These are phyloP conservation scores for Hericium erinaceus DNA, from an alignment of 768 basidiomycete species.

Conservation along the genomic window DNA sequence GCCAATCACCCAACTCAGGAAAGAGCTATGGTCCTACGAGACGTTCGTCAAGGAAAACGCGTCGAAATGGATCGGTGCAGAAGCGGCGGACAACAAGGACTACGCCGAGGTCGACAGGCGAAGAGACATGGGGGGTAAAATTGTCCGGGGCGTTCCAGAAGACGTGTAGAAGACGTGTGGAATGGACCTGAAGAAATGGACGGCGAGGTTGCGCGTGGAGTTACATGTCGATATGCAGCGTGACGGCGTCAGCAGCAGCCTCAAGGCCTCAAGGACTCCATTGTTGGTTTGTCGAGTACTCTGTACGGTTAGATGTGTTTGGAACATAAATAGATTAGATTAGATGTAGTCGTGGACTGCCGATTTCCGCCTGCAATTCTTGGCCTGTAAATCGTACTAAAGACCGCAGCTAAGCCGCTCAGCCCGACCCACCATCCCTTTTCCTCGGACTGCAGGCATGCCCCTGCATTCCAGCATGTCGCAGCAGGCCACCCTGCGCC, in stretches of 20 bases:
- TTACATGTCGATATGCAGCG: too few relatives aligned
- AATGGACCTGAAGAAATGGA: not conserved
- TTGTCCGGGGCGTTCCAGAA: not conserved
- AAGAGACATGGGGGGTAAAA: not conserved
- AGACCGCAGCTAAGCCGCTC: too few relatives aligned
- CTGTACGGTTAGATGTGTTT: too few relatives aligned
- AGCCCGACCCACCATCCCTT: too few relatives aligned
- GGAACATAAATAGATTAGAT: not conserved
- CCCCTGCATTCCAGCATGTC: not conserved
- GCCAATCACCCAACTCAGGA: constrained; percentile 33
- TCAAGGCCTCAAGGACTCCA: too few relatives aligned
- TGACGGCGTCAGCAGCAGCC: too few relatives aligned
- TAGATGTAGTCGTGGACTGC: not conserved
- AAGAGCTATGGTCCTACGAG: constrained; percentile 72
- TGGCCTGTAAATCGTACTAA: too few relatives aligned
- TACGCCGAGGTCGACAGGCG: constrained; percentile 44
- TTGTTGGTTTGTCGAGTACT: too few relatives aligned
- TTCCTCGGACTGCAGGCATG: not conserved
- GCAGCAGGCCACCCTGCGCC: constrained; percentile 13
- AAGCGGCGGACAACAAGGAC: constrained; percentile 26
- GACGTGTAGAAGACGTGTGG: not conserved
- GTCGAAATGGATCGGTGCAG: constrained; percentile 63
- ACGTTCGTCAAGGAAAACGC: constrained; percentile 70
- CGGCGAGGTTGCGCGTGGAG: too few relatives aligned
- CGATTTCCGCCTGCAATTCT: not conserved